These are phyloP conservation scores for Arabidopsis suecica DNA, from an alignment of 345 rosid species.

Conservation along the genomic window DNA sequence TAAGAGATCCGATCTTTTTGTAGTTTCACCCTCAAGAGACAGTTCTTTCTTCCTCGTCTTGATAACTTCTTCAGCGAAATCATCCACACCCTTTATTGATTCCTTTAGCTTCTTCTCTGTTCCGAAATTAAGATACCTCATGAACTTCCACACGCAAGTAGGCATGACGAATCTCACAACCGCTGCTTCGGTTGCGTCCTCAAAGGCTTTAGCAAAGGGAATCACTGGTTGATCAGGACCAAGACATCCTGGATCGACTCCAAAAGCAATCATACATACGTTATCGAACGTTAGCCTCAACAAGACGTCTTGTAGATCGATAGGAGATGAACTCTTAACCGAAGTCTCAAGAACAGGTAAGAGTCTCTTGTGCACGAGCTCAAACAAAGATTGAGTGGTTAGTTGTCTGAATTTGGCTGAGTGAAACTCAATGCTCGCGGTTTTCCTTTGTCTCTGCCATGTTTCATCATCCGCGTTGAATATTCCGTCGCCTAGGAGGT, in stretches of 20 bases:
- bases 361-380: constrained; percentile 80
- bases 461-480: constrained; percentile 86
- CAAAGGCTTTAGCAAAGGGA: constrained; percentile 88
- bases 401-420: constrained; percentile 78
- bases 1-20: constrained; percentile 71
- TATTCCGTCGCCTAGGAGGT: constrained; percentile 88
- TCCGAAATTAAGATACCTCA: constrained; percentile 74
- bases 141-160: constrained; percentile 78
- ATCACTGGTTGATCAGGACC: constrained; percentile 63
- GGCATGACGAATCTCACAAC: constrained; percentile 75
- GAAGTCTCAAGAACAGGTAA: constrained; percentile 72
- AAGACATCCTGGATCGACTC: constrained; percentile 91
- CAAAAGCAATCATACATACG: constrained; percentile 94
- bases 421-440: constrained; percentile 92
- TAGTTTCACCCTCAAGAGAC: constrained; percentile 42
- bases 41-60: constrained; percentile 76
- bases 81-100: constrained; percentile 74
- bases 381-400: constrained; percentile 66
- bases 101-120: constrained; percentile 71
- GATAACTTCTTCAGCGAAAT: constrained; percentile 79
- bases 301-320: constrained; percentile 85
- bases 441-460: constrained; percentile 88
- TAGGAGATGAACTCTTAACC: constrained; percentile 39
- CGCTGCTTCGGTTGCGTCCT: constrained; percentile 86
- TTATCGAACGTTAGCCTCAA: constrained; percentile 86